phyloP scores from a whole-genome alignment of 352 stramenopile species.

The Thraustochytrium sp. region DNA sequence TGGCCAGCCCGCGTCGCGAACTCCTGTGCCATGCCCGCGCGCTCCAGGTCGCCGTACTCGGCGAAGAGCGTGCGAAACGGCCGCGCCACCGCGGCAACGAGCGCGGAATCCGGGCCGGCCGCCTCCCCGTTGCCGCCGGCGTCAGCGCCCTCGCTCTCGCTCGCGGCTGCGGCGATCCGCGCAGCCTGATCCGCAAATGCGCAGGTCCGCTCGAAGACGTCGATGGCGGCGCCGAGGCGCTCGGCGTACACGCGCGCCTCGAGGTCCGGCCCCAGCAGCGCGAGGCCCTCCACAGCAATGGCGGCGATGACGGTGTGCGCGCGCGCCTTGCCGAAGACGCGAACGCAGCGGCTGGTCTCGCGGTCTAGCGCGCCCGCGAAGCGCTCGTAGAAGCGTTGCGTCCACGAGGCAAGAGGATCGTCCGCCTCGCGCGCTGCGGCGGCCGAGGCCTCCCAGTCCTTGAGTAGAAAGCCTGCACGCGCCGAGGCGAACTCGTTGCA shows the following conservation, averaged over 20 bases:
- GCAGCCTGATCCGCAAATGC: not conserved
- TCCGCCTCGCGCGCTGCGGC: not conserved
- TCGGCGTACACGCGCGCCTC: not conserved
- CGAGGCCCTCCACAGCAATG: not conserved
- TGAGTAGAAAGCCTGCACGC: not conserved
- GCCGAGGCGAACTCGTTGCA: constrained; percentile 27
- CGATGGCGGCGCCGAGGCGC: not conserved
- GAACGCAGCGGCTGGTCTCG: not conserved
- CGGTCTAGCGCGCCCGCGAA: not conserved
- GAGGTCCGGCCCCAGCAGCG: not conserved
- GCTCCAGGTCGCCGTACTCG: not conserved
- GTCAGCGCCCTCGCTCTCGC: not conserved
- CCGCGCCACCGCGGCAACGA: not conserved
- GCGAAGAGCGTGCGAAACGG: not conserved
- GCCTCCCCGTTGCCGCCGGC: not conserved
- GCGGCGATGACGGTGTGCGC: not conserved
- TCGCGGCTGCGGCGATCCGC: no score
- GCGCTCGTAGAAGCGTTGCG: not conserved
- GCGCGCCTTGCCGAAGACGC: constrained; percentile 17
- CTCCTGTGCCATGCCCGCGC: not conserved
- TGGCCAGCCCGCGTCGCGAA: not conserved
- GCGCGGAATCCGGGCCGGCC: not conserved
- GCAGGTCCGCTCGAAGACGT: constrained; percentile 28
- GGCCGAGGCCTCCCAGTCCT: not conserved
- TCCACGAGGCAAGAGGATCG: not conserved